phyloP scores from a whole-genome alignment of 495 filamentous ascomycete genomes.

The Podospora sp. region DNA sequence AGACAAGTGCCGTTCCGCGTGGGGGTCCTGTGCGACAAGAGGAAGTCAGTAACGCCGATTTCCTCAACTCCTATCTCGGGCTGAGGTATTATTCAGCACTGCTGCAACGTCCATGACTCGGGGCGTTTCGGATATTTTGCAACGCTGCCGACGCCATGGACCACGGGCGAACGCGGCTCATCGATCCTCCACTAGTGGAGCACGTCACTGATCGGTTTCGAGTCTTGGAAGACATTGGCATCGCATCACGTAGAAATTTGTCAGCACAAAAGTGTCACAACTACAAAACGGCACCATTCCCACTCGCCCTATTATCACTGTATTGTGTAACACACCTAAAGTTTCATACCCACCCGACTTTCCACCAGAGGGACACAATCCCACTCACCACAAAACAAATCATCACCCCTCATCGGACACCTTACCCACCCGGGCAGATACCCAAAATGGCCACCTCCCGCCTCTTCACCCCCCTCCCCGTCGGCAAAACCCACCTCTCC shows the following conservation, averaged over 20 bases:
- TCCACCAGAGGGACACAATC: not conserved
- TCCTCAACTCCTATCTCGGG: too few relatives aligned
- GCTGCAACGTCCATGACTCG: not conserved
- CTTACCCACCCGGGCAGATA: too few relatives aligned
- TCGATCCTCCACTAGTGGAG: not conserved
- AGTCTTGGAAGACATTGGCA: not conserved
- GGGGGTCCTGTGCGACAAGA: not conserved
- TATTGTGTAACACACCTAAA: not conserved
- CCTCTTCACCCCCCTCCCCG: conserved; percentile 48
- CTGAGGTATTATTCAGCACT: not conserved
- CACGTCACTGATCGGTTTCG: not conserved
- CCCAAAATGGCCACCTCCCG: conserved; percentile 20
- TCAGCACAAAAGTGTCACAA: not conserved
- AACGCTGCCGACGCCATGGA: not conserved
- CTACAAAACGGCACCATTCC: not conserved
- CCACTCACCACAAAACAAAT: not conserved
- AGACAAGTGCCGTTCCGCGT: not conserved
- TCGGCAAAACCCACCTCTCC: conserved; percentile 40
- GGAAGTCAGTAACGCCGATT: not conserved
- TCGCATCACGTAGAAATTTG: not conserved
- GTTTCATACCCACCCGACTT: not conserved
- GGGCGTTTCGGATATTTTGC: not conserved
- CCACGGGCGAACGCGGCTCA: not conserved
- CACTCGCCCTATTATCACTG: not conserved
- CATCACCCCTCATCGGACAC: not conserved